Conservation (phyloP, 306 rosid species). For the cucumber (Cucumis sativus) region DNA sequence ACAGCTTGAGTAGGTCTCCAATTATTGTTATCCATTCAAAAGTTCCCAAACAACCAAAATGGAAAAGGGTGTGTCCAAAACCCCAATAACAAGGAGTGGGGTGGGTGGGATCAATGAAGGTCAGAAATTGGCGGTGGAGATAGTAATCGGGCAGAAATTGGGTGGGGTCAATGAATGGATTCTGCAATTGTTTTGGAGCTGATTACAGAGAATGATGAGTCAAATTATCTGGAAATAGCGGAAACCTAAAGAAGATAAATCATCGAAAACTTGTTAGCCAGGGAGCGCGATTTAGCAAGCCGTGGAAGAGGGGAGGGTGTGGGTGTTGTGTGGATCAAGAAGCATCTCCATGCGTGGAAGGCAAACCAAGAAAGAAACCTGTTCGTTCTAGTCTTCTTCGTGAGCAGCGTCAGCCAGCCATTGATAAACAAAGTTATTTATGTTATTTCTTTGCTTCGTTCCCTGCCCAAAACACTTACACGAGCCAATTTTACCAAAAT, state of each 20-base stretch:
- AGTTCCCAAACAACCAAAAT: background rate
- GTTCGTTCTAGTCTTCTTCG: background rate
- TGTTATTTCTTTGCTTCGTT: no score
- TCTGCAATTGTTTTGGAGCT: background rate
- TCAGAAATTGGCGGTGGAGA: background rate
- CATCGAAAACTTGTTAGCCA: background rate
- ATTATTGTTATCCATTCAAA: constrained; percentile 4
- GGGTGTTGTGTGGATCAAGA: background rate
- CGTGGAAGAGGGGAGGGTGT: background rate
- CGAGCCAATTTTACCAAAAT: no score
- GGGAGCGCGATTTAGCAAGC: background rate
- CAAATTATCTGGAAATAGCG: background rate
- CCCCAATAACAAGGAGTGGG: background rate
- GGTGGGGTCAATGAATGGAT: no score
- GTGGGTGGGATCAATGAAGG: background rate
- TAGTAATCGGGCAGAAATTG: background rate
- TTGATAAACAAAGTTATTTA: no score
- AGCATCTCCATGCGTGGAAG: background rate
- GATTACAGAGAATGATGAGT: no score
- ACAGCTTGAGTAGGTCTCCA: constrained; percentile 30
- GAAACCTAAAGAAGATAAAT: background rate
- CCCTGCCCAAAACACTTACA: no score
- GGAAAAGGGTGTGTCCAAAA: background rate
- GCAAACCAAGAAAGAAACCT: background rate
- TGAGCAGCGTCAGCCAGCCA: background rate